Conservation (phyloP, 345 rosid genomes). For the Citrus hindsii region DNA sequence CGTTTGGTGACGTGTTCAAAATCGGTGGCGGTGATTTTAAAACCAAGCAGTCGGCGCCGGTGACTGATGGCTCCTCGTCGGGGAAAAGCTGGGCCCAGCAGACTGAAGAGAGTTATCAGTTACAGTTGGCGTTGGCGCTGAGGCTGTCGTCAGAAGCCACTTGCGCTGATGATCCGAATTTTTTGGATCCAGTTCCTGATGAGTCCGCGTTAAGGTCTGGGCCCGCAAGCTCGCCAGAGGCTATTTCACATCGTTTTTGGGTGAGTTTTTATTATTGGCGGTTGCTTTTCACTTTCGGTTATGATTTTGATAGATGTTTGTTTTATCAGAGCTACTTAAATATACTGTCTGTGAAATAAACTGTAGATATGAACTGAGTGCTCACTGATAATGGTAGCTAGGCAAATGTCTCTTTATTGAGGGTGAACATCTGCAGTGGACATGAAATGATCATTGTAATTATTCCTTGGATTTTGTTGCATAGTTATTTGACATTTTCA, state of each 20-base stretch:
- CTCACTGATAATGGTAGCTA: not conserved
- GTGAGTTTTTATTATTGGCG: conserved; percentile 32
- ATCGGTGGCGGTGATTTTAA: conserved; percentile 45
- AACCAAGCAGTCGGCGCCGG: conserved; percentile 23
- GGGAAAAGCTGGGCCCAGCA: conserved; percentile 99
- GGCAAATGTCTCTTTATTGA: not conserved
- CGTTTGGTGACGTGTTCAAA: conserved; percentile 49
- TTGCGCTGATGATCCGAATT: conserved; percentile 91
- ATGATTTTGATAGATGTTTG: not conserved
- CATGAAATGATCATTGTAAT: not conserved
- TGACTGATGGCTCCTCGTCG: conserved; percentile 40
- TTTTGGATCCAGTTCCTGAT: conserved; percentile 84
- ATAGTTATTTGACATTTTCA: not conserved
- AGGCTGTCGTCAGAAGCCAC: conserved; percentile 91
- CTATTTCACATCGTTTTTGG: conserved; percentile 91
- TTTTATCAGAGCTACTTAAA: not conserved
- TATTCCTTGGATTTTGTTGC: not conserved
- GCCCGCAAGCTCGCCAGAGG: conserved; percentile 58
- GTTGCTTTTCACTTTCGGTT: not conserved
- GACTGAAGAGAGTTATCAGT: conserved; percentile 99
- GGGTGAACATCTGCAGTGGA: not conserved
- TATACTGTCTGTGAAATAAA: not conserved
- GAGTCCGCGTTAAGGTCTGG: conserved; percentile 56
- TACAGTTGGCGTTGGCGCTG: conserved; percentile 94
- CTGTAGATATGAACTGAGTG: not conserved